Conservation (phyloP, 2,329 filamentous ascomycete species). For the Alternaria burnsii region DNA sequence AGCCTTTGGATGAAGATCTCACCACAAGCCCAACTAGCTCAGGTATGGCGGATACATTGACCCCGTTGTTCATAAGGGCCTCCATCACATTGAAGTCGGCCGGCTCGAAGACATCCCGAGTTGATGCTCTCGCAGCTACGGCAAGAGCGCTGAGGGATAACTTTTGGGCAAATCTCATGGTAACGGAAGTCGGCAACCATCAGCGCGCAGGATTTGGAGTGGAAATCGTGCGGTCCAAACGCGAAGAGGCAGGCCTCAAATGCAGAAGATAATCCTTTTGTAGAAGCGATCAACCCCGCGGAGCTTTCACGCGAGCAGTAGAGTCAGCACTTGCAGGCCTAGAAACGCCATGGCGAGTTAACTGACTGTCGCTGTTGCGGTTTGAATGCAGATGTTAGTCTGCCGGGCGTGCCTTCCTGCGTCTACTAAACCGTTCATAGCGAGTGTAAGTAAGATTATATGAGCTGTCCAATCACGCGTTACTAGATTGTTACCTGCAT, state of each 20-base stretch:
- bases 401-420: background rate
- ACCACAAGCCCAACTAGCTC: constrained; percentile 12
- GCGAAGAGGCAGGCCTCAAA: background rate
- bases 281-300: background rate
- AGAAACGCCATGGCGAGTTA: background rate
- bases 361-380: background rate
- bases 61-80: constrained; percentile 28
- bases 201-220: background rate
- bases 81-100: constrained; percentile 29
- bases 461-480: constrained; percentile 2
- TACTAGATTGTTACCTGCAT: background rate
- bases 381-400: background rate
- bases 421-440: background rate
- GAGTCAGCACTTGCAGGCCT: background rate
- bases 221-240: background rate
- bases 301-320: background rate
- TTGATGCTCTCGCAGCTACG: background rate
- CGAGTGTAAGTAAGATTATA: background rate
- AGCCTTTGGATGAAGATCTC: constrained; percentile 12
- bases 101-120: constrained; percentile 23
- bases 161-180: background rate
- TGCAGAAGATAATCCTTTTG: constrained; percentile 2
- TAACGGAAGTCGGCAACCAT: background rate
- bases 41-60: constrained; percentile 26
- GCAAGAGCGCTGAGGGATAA: background rate